Evolutionary conservation across 257 asterid genomes (phyloP).

Genomic region (Perilla frutescens): DNA sequence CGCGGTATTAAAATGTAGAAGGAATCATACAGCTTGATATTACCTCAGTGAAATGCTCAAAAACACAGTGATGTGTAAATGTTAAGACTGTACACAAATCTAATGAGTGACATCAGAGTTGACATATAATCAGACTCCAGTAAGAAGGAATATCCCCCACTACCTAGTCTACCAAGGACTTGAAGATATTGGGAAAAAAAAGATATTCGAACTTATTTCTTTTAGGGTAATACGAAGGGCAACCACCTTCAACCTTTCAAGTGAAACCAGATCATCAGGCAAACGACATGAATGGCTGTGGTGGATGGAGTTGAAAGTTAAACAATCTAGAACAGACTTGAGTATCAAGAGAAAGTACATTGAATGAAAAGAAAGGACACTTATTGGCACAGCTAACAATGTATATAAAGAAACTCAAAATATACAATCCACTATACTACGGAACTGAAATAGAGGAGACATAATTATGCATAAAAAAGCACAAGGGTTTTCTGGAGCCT

Average conservation of each 20-base stretch:
- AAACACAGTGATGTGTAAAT: not conserved
- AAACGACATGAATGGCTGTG: not conserved
- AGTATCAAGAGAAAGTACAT: slow-evolving; percentile 13
- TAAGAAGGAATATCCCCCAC: not conserved
- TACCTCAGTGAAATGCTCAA: slow-evolving; percentile 8
- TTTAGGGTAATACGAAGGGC: not conserved
- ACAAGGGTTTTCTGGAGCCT: no score
- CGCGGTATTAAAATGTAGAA: not conserved
- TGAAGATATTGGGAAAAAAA: not conserved
- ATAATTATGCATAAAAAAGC: not conserved
- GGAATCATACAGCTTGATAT: not conserved
- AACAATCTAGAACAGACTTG: not conserved
- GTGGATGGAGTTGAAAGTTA: not conserved
- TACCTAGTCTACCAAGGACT: slow-evolving; percentile 7
- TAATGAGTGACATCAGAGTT: slow-evolving; percentile 14
- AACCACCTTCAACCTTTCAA: slow-evolving; percentile 1
- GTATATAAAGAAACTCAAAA: not conserved
- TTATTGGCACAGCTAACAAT: not conserved
- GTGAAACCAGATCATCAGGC: not conserved
- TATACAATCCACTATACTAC: not conserved
- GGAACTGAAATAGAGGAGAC: slow-evolving; percentile 13
- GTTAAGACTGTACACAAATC: slow-evolving; percentile 17
- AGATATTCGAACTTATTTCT: not conserved
- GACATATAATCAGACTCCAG: not conserved
- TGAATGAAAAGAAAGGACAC: not conserved